These are phyloP conservation scores for Pleurotus giganteus DNA, from an alignment of 768 basidiomycete genomes.

Conservation along the genomic window DNA sequence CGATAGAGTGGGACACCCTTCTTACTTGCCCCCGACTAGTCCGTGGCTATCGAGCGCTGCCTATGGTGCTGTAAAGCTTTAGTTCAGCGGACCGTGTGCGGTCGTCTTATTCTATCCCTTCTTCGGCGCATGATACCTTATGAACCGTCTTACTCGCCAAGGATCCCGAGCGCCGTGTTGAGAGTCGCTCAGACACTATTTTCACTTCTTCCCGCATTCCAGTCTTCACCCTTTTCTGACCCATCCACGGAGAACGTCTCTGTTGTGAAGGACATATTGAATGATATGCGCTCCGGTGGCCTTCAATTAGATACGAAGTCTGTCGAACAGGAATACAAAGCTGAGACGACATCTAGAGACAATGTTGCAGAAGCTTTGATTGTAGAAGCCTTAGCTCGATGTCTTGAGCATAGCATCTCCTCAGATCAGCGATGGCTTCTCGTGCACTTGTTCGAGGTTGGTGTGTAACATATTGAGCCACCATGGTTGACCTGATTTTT, in stretches of 20 bases:
- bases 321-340: conserved; percentile 52
- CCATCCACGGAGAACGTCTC: conserved; percentile 28
- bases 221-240: conserved; percentile 19
- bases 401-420: conserved; percentile 47
- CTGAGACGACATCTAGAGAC: conserved; percentile 34
- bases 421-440: conserved; percentile 50
- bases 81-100: conserved; percentile 44
- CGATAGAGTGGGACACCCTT: not conserved
- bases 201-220: conserved; percentile 43
- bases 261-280: conserved; percentile 40
- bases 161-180: conserved; percentile 45
- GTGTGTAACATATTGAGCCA: conserved; percentile 8
- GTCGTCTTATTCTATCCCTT: conserved; percentile 35
- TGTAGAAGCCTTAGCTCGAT: conserved; percentile 46
- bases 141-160: conserved; percentile 38
- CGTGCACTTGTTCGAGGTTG: conserved; percentile 48
- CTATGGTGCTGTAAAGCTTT: conserved; percentile 73
- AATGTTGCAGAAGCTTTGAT: conserved; percentile 37
- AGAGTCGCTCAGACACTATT: conserved; percentile 53
- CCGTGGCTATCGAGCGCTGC: conserved; percentile 54
- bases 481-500: not conserved
- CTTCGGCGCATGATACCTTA: conserved; percentile 46
- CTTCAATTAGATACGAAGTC: conserved; percentile 44
- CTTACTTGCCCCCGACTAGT: conserved; percentile 18
- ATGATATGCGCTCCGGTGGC: conserved; percentile 41